These are phyloP conservation scores for Globisporangium nodosum DNA, from an alignment of 352 stramenopile species.

Conservation along the genomic window DNA sequence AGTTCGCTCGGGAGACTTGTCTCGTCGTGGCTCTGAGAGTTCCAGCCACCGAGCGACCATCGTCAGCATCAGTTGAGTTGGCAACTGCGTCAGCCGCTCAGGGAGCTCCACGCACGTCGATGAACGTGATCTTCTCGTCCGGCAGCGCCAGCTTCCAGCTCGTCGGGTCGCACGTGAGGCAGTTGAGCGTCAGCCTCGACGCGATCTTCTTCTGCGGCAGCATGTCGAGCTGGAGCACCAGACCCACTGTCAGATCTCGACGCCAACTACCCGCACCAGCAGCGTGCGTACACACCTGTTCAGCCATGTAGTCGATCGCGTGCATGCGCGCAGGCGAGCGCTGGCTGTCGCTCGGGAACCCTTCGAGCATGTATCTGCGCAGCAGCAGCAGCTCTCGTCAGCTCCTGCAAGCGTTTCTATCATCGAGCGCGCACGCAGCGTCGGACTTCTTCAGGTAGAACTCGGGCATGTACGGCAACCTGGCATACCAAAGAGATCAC, in stretches of 20 bases:
- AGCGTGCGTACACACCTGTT: slow-evolving; percentile 29
- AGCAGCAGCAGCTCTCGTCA: not conserved
- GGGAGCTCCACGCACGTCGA: slow-evolving; percentile 31
- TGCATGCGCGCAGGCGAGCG: slow-evolving; percentile 21
- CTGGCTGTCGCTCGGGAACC: slow-evolving; percentile 32
- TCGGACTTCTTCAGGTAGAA: slow-evolving; percentile 70
- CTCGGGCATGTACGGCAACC: slow-evolving; percentile 58
- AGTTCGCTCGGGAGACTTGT: slow-evolving; percentile 35
- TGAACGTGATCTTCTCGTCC: slow-evolving; percentile 53
- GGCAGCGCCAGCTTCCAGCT: slow-evolving; percentile 41
- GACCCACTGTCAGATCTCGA: not conserved
- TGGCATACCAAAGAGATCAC: slow-evolving; percentile 7
- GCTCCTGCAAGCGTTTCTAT: not conserved
- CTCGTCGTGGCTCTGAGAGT: slow-evolving; percentile 42
- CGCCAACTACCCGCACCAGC: not conserved
- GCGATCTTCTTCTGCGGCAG: slow-evolving; percentile 66
- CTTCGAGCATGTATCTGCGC: slow-evolving; percentile 46
- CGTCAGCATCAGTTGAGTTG: not conserved
- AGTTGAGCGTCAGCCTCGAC: slow-evolving; percentile 58
- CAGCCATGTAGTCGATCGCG: slow-evolving; percentile 62
- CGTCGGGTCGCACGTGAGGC: slow-evolving; percentile 34
- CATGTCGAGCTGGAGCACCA: slow-evolving; percentile 24
- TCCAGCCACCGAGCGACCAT: not conserved
- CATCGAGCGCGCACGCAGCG: not conserved
- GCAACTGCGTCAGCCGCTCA: too few species aligned